These are phyloP conservation scores for Exsudoporus frostii DNA, from an alignment of 768 basidiomycete species.

Conservation along the genomic window DNA sequence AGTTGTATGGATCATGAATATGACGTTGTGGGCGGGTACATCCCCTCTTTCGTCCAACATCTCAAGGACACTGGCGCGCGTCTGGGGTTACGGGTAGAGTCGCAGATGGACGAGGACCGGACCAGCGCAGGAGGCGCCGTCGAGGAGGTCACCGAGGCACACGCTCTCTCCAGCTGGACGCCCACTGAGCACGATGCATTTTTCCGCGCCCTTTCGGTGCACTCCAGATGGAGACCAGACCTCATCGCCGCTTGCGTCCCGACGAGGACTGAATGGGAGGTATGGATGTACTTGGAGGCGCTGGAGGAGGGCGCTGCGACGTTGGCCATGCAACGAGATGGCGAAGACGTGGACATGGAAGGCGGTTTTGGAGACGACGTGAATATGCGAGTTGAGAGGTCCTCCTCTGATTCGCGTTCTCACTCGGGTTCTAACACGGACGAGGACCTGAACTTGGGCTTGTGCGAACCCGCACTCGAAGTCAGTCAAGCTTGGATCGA, in stretches of 20 bases:
- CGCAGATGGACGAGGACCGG: background rate
- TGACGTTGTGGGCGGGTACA: slow-evolving; percentile 19
- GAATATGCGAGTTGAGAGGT: background rate
- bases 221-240: slow-evolving; percentile 75
- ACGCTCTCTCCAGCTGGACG: slow-evolving; percentile 47
- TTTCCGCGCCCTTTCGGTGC: slow-evolving; percentile 62
- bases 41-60: slow-evolving; percentile 27
- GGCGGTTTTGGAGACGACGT: background rate
- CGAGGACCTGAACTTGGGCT: background rate
- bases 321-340: slow-evolving; percentile 14
- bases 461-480: slow-evolving; percentile 32
- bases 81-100: slow-evolving; percentile 7
- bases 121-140: background rate
- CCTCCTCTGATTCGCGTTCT: slow-evolving; percentile 29
- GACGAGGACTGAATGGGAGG: slow-evolving; percentile 64
- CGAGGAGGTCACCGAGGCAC: background rate
- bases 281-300: slow-evolving; percentile 60
- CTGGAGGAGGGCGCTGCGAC: slow-evolving; percentile 35
- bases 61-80: slow-evolving; percentile 24
- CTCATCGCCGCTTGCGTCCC: slow-evolving; percentile 66
- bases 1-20: slow-evolving; percentile 12
- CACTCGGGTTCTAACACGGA: slow-evolving; percentile 1
- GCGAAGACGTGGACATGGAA: slow-evolving; percentile 4
- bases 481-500: slow-evolving; percentile 36
- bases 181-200: slow-evolving; percentile 64